A percentile compares a stretch with the other conserved stretches of the same genome.
These are phyloP conservation scores for Cicer bijugum DNA, from an alignment of 306 rosid species.

Conservation along the genomic window DNA sequence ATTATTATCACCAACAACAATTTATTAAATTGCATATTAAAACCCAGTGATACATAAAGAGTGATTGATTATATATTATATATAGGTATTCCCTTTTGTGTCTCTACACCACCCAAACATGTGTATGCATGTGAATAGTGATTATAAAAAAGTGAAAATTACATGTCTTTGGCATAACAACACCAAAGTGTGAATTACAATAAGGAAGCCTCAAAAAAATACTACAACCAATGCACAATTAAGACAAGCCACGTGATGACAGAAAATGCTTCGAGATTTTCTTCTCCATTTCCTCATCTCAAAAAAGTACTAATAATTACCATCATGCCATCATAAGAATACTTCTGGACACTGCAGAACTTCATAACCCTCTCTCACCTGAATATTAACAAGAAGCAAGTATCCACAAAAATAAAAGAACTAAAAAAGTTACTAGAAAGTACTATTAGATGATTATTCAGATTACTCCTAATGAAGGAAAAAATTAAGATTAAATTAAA, in stretches of 20 bases:
- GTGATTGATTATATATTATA: conserved; percentile 22
- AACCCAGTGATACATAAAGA: conserved; percentile 11
- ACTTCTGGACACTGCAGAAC: conserved; percentile 6
- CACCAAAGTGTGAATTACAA: conserved; percentile 27
- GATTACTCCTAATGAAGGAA: conserved; percentile 23
- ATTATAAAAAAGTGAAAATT: conserved; percentile 12
- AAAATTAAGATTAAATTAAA: conserved; percentile 6
- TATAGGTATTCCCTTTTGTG: conserved; percentile 20
- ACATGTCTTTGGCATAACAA: conserved; percentile 36
- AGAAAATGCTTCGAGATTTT: conserved; percentile 37
- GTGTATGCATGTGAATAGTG: conserved; percentile 53
- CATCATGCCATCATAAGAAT: conserved; percentile 12
- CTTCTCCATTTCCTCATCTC: conserved; percentile 20
- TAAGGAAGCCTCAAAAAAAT: conserved; percentile 16
- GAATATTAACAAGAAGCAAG: conserved; percentile 39
- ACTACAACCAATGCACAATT: conserved; percentile 28
- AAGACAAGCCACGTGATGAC: conserved; percentile 46
- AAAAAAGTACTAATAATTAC: conserved; percentile 17
- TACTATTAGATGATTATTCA: background rate
- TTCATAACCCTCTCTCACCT: background rate
- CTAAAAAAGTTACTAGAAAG: conserved; percentile 4
- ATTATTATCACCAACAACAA: background rate
- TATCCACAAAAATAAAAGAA: conserved; percentile 22
- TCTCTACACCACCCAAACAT: conserved; percentile 36
- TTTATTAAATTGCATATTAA: conserved; percentile 29